These are phyloP conservation scores for Phycomyces blakesleeanus DNA, from an alignment of 192 early-diverging fungal species.

Conservation along the genomic window DNA sequence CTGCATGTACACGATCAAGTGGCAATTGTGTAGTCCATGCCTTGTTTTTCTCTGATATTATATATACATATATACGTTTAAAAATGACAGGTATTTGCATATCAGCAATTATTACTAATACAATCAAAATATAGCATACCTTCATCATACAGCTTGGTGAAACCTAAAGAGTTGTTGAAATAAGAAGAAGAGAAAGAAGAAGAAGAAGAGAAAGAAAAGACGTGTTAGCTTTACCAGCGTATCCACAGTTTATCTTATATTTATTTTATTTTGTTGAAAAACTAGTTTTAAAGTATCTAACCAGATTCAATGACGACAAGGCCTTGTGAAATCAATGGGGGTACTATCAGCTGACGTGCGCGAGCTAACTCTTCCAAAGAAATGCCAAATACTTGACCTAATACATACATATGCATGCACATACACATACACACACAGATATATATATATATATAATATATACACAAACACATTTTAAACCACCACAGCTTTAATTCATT, in stretches of 20 bases:
- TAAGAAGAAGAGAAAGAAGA: background rate
- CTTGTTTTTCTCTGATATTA: conserved; percentile 44
- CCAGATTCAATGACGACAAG: conserved; percentile 59
- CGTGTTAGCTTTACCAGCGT: no score
- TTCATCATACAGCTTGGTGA: conserved; percentile 16
- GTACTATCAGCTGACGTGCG: conserved; percentile 54
- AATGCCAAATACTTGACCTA: conserved; percentile 73
- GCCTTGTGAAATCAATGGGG: conserved; percentile 59
- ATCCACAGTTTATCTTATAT: no score
- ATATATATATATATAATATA: background rate
- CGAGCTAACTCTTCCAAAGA: conserved; percentile 63
- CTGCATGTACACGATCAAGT: conserved; percentile 54
- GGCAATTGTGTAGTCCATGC: conserved; percentile 60
- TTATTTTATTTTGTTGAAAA: no score
- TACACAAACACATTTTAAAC: no score
- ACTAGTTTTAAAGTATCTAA: no score
- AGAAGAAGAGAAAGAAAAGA: no score
- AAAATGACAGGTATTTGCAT: no score
- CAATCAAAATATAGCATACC: conserved; percentile 3
- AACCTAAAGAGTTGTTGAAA: conserved; percentile 5
- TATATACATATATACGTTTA: background rate
- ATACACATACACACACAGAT: background rate
- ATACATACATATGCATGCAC: background rate
- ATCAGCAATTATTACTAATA: no score
- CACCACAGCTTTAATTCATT: no score